These are phyloP conservation scores for Fusarium redolens DNA, from an alignment of 2,329 filamentous ascomycete species.

Conservation along the genomic window DNA sequence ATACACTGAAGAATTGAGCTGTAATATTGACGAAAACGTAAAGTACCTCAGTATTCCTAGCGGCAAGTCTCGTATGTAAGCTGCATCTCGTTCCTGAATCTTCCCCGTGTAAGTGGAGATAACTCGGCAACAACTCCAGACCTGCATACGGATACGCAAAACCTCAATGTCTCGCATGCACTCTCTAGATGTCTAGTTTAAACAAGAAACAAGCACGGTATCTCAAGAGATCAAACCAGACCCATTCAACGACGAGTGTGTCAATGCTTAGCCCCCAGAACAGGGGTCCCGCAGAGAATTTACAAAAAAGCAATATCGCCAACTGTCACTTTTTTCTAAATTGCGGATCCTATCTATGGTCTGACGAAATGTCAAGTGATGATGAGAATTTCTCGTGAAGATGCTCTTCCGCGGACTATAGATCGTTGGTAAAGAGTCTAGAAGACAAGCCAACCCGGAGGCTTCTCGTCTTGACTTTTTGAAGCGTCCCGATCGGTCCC, in stretches of 20 bases:
- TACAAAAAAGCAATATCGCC: constrained; percentile 4
- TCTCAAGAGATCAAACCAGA: not conserved
- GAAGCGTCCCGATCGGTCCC: constrained; percentile 15
- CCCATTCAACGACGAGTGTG: constrained; percentile 22
- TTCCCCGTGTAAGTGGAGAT: constrained; percentile 8
- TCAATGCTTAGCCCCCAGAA: constrained; percentile 10
- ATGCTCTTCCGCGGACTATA: not conserved
- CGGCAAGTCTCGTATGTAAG: not conserved
- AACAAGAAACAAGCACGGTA: not conserved
- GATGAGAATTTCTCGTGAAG: not conserved
- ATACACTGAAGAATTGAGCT: not conserved
- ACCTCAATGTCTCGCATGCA: not conserved
- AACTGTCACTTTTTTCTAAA: constrained; percentile 7
- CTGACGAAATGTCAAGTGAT: not conserved
- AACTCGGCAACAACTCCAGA: not conserved
- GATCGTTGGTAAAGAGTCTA: not conserved
- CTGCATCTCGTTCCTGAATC: constrained; percentile 5
- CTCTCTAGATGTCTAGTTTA: not conserved
- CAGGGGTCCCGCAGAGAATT: constrained; percentile 15
- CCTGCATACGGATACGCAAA: not conserved
- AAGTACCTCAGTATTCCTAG: not conserved
- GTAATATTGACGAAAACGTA: not conserved
- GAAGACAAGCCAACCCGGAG: constrained; percentile 7
- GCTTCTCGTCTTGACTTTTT: constrained; percentile 25
- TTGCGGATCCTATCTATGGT: constrained; percentile 6